A percentile compares a stretch with the other conserved stretches of the same genome.
phyloP scores from a whole-genome alignment of 768 basidiomycete species.

The Tricholoma matsutake region DNA sequence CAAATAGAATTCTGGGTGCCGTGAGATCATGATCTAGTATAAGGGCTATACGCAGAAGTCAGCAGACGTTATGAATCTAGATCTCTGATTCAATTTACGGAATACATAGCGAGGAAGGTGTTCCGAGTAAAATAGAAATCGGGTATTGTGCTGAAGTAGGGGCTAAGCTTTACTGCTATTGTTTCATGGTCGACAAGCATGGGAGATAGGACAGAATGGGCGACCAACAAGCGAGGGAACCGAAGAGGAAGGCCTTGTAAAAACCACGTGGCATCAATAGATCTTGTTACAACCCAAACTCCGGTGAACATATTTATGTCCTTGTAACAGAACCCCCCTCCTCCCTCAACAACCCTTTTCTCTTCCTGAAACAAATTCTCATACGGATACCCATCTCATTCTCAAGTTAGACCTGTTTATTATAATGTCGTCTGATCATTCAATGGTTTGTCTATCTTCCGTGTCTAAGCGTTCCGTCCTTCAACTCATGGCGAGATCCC shows the following conservation, averaged over 20 bases:
- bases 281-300: too few species aligned
- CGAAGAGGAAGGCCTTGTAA: conserved; percentile 29
- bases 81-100: too few species aligned
- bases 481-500: conserved; percentile 1
- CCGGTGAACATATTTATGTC: too few species aligned
- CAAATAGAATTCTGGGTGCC: not conserved
- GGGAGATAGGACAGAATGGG: conserved; percentile 22
- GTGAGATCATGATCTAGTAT: not conserved
- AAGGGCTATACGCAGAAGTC: not conserved
- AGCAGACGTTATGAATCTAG: too few species aligned
- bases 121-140: not conserved
- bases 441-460: conserved; percentile 26
- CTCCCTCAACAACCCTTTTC: not conserved
- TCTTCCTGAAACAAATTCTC: not conserved
- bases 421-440: conserved; percentile 37
- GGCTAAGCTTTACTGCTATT: conserved; percentile 6
- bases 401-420: conserved; percentile 1
- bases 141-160: conserved; percentile 9
- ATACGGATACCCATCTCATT: not conserved
- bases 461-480: conserved; percentile 5
- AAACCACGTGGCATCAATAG: conserved; percentile 27
- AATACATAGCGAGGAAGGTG: too few species aligned
- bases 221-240: conserved; percentile 20
- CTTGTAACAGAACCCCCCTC: conserved; percentile 4
- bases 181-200: conserved; percentile 1